Conservation (phyloP, 768 basidiomycete genomes). For the Russula sp. region DNA sequence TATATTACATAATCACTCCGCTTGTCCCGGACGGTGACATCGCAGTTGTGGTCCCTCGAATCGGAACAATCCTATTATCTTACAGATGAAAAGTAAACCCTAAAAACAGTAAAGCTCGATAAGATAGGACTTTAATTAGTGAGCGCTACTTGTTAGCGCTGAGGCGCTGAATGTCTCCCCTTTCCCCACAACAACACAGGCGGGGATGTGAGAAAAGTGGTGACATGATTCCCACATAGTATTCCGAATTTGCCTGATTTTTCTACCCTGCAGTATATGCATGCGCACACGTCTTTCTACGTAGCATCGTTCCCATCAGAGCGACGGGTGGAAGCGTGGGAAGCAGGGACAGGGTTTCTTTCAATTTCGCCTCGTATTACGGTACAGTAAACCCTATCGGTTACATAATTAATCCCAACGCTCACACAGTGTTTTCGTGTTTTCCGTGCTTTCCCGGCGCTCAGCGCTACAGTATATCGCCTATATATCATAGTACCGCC, state of each 20-base stretch:
- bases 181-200: not conserved
- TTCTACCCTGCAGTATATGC: not conserved
- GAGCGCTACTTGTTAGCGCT: no score
- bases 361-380: not conserved
- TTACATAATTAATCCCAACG: not conserved
- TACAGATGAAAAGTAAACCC: not conserved
- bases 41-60: not conserved
- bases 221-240: not conserved
- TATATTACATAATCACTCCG: not conserved
- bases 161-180: not conserved
- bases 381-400: not conserved
- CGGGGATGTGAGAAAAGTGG: not conserved
- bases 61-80: not conserved
- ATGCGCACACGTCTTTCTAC: not conserved
- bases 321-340: not conserved
- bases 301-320: not conserved
- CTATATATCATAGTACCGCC: no score
- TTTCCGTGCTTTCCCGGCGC: no score
- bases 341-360: not conserved
- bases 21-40: not conserved
- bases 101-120: not conserved
- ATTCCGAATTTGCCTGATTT: slow-evolving; percentile 1
- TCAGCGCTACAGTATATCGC: no score
- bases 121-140: not conserved
- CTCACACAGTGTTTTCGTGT: no score